A percentile compares a stretch with the other conserved stretches of the same genome.
These are phyloP conservation scores for Pleomassaria siparia DNA, from an alignment of 2,329 filamentous ascomycete genomes.

Conservation along the genomic window DNA sequence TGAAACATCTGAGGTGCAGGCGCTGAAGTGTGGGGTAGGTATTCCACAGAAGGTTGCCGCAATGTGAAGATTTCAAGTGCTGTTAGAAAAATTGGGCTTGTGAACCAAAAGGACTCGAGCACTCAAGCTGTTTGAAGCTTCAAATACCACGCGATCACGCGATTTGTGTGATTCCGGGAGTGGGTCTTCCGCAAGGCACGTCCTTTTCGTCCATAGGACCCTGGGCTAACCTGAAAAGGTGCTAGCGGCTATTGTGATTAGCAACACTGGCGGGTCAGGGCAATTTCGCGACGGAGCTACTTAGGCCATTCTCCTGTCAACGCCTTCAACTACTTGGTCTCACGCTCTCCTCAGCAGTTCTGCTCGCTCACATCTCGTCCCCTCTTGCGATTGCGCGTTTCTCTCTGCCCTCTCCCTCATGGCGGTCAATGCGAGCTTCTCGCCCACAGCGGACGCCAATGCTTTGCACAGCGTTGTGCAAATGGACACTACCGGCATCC, in stretches of 20 bases:
- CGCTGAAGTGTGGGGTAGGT: no score
- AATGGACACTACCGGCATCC: conserved; percentile 32
- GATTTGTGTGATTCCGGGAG: no score
- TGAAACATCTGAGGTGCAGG: no score
- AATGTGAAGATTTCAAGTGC: no score
- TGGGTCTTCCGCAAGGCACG: neutral
- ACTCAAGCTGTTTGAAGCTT: no score
- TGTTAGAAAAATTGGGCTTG: no score
- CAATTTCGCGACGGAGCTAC: conserved; percentile 2
- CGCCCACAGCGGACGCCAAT: conserved; percentile 43
- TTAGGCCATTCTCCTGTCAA: neutral
- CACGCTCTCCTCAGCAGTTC: neutral
- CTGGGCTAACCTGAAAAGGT: no score
- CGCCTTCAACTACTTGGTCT: conserved; percentile 1
- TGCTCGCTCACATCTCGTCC: neutral
- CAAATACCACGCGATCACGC: no score
- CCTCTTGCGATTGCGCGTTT: neutral
- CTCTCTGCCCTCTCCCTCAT: conserved; percentile 16
- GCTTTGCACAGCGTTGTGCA: conserved; percentile 33
- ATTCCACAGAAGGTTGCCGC: no score
- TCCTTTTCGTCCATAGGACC: no score
- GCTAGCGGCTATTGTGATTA: neutral
- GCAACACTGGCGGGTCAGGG: neutral
- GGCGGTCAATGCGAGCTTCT: conserved; percentile 43
- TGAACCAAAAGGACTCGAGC: no score